Base-by-base conservation (phyloP, 1,284 basidiomycete genomes). In the Takashimella koratensis region DNA sequence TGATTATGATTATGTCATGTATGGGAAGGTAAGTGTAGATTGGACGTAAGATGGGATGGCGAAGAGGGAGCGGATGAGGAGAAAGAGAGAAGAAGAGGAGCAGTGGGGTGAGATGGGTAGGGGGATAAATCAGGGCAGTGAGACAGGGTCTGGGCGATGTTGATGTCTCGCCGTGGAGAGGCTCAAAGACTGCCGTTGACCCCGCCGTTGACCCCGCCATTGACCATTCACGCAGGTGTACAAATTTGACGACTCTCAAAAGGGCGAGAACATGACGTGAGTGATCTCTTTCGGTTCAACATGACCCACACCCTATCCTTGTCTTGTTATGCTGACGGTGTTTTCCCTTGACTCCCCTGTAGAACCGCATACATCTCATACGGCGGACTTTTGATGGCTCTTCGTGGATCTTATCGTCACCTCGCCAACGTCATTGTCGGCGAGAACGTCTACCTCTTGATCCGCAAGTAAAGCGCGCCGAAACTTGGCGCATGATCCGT, bases 1-100 rank as follows among this genome's bases (percentile, higher is more conserved):
- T 57, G 94, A 98, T 64, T 98, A 92, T 68, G 95, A 98, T 71
- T 98, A 98, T 79, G 95, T 98, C 61, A 97, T 98, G 94, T 93
- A 91, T 73, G 95, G 95, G 43, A 98, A 96, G 84, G 90, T 93
- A 63, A 63, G 84, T n/a, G n/a, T n/a, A n/a, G n/a, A n/a, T 51
- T 26, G 11, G 21, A n/a, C 25, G 2, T 3, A 13, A 5, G 57
- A 24, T 56, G 20, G 23, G 45, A 5, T 49, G 13, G 45, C 11
- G 2, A 44, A 56, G 51, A 48, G 10, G 40, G 10, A 39, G 21
- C 20, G 40, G 6, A 23, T 5, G 22, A 6, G 6, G 23, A 21
- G 20, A 20, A 12, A 46, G 13, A 20, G 25, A n/a, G n/a, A n/a
- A n/a, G n/a, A n/a, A n/a, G n/a, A n/a, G n/a, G n/a, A n/a, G n/a